Conservation (phyloP, 495 filamentous ascomycete genomes). For the Neurospora discreta region DNA sequence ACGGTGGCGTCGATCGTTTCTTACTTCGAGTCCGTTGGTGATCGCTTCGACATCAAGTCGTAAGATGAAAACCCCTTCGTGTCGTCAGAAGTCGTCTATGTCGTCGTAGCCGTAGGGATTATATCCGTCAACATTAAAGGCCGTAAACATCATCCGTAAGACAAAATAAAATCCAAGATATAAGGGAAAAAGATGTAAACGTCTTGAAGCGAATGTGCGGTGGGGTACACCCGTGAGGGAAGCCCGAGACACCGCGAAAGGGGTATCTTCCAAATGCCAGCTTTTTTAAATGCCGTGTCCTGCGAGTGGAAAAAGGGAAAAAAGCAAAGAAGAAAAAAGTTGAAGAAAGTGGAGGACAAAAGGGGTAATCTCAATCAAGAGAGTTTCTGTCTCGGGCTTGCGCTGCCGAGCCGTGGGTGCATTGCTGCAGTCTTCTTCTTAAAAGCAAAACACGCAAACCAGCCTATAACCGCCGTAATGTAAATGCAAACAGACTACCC, state of each 20-base stretch:
- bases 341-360: constrained; percentile 5
- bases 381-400: constrained; percentile 31
- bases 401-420: constrained; percentile 31
- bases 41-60: constrained; percentile 30
- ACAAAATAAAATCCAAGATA: constrained; percentile 26
- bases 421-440: constrained; percentile 42
- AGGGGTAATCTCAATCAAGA: constrained; percentile 10
- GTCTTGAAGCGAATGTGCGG: constrained; percentile 21
- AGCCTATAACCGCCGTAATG: constrained; percentile 32
- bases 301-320: constrained; percentile 4
- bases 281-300: constrained; percentile 27
- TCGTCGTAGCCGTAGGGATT: constrained; percentile 18
- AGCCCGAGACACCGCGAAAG: constrained; percentile 13
- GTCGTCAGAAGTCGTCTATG: constrained; percentile 15
- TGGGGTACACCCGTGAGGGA: constrained; percentile 11
- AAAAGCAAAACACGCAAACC: constrained; percentile 22
- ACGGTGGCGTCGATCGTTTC: constrained; percentile 17
- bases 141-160: constrained; percentile 36
- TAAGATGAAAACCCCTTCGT: constrained; percentile 8
- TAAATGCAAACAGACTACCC: constrained; percentile 39
- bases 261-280: constrained; percentile 30
- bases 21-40: constrained; percentile 15
- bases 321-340: constrained; percentile 8
- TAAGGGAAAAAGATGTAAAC: constrained; percentile 12
- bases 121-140: constrained; percentile 29